Evolutionary conservation across 2,329 filamentous ascomycete genomes (phyloP).

Genomic region (Fusarium sacchari): DNA sequence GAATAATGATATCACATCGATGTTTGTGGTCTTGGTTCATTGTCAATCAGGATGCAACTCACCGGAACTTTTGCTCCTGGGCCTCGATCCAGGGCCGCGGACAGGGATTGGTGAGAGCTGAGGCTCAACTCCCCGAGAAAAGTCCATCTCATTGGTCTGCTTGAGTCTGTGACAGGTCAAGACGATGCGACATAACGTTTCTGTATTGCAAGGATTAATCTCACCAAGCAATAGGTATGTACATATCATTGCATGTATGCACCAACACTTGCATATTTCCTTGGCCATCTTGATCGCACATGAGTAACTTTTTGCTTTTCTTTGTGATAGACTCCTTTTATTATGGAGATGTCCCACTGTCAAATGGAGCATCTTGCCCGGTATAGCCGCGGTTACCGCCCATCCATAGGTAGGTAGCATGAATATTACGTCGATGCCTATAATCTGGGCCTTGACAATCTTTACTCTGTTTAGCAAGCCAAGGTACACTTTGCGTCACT

Average conservation of each 20-base stretch:
- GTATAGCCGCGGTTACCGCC: constrained; percentile 9
- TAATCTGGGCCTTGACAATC: neutral
- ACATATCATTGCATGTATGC: neutral
- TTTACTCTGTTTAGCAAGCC: neutral
- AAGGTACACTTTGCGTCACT: neutral
- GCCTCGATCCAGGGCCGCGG: neutral
- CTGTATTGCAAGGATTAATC: neutral
- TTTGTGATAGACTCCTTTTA: neutral
- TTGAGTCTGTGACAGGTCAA: neutral
- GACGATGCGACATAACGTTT: neutral
- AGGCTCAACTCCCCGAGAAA: constrained; percentile 20
- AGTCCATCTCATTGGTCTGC: constrained; percentile 6
- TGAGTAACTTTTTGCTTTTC: neutral
- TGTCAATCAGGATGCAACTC: neutral
- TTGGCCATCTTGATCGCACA: neutral
- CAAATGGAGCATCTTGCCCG: neutral
- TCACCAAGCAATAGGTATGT: too few relatives aligned
- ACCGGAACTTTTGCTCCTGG: constrained; percentile 27
- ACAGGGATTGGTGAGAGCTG: constrained; percentile 15
- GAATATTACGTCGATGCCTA: neutral
- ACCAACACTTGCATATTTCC: neutral
- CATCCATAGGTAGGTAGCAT: too few relatives aligned
- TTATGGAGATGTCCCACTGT: constrained; percentile 15
- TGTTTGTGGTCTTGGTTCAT: neutral
- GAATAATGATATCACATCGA: constrained; percentile 13